phyloP scores from a whole-genome alignment of 2,329 filamentous ascomycete species.

The Sclerotinia trifoliorum region DNA sequence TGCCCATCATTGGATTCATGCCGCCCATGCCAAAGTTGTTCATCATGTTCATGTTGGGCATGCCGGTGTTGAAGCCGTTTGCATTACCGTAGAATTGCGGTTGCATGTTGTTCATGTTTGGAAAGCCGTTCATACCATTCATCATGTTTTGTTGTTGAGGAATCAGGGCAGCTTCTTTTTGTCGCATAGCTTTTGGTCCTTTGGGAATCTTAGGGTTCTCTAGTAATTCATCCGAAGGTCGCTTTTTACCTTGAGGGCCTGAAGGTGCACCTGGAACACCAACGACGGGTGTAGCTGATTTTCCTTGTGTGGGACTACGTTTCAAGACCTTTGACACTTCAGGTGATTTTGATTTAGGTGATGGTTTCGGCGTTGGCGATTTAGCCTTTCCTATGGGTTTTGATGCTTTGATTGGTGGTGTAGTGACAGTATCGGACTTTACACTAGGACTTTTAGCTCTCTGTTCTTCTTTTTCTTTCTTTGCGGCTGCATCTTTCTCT shows the following conservation, averaged over 20 bases:
- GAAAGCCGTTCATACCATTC: conserved; percentile 43
- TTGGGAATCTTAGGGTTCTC: conserved; percentile 66
- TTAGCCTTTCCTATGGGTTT: conserved; percentile 25
- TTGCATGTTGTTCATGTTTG: conserved; percentile 34
- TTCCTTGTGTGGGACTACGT: conserved; percentile 33
- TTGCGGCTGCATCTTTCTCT: conserved; percentile 49
- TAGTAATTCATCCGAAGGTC: conserved; percentile 70
- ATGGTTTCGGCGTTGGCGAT: conserved; percentile 41
- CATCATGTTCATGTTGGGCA: conserved; percentile 38
- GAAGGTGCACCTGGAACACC: conserved; percentile 17
- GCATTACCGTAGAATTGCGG: conserved; percentile 26
- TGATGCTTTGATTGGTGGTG: conserved; percentile 36
- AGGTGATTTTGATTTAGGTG: conserved; percentile 18
- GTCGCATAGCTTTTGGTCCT: conserved; percentile 64
- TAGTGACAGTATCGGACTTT: conserved; percentile 31
- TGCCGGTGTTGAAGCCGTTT: conserved; percentile 32
- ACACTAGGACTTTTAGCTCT: conserved; percentile 49
- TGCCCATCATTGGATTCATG: conserved; percentile 44
- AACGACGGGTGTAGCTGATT: conserved; percentile 5
- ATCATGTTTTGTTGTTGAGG: conserved; percentile 40
- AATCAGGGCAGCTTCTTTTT: conserved; percentile 45
- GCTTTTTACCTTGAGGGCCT: conserved; percentile 60
- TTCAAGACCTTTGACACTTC: conserved; percentile 12
- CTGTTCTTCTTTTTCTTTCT: conserved; percentile 43
- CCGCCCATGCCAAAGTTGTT: conserved; percentile 42